These are phyloP conservation scores for Boletus huronensis DNA, from an alignment of 768 basidiomycete genomes.

Conservation along the genomic window DNA sequence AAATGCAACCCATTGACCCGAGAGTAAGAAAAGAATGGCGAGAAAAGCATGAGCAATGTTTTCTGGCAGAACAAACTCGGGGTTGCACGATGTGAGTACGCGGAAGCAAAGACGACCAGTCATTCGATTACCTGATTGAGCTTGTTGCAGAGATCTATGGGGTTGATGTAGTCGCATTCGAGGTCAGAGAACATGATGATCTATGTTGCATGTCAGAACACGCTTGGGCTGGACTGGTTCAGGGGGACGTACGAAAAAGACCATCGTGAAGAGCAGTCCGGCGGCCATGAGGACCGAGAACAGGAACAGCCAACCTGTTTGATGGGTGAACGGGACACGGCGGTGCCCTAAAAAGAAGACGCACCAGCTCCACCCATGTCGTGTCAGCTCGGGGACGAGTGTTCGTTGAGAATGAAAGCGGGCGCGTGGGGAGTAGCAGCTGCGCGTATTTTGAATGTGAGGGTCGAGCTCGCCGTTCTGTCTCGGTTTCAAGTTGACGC, in stretches of 20 bases:
- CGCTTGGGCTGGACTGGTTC: not conserved
- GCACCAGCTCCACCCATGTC: constrained; percentile 43
- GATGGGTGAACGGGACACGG: not conserved
- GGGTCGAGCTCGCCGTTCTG: not conserved
- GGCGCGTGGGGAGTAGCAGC: not conserved
- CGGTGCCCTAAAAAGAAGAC: constrained; percentile 15
- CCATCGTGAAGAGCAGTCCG: constrained; percentile 95
- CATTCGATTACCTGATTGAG: constrained; percentile 77
- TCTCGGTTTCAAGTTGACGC: not conserved
- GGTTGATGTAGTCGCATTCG: constrained; percentile 99
- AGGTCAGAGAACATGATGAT: constrained; percentile 99
- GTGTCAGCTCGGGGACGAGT: constrained; percentile 1
- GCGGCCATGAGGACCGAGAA: constrained; percentile 96
- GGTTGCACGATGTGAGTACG: not conserved
- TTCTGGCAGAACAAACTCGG: constrained; percentile 94
- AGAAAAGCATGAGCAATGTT: constrained; percentile 93
- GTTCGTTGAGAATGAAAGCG: not conserved
- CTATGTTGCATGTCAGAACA: constrained; percentile 39
- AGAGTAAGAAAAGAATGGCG: constrained; percentile 84
- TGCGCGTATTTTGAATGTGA: not conserved
- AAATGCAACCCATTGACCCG: constrained; percentile 94
- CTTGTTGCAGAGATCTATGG: constrained; percentile 99
- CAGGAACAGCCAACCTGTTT: constrained; percentile 92
- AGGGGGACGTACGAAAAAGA: constrained; percentile 85
- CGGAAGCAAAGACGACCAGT: not conserved